Base-by-base conservation (phyloP, 2,329 filamentous ascomycete species). In the Penicillium sp. region DNA sequence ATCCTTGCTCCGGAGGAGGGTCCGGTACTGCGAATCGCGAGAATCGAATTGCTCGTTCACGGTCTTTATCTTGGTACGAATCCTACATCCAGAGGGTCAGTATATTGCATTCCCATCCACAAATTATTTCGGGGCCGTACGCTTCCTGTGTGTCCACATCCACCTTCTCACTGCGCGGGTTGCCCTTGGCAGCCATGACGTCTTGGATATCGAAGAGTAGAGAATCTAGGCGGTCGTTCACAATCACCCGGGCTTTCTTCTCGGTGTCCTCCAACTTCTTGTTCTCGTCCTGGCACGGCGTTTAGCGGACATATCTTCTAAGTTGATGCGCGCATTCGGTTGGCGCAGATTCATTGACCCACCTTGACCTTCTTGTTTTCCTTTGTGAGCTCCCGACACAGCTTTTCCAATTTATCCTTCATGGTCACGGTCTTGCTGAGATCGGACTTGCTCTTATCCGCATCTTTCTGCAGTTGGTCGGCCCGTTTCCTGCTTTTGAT, bases 281-380 rank as follows among this genome's bases (percentile, higher is more conserved):
- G 74, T 97, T 96, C 74, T 99, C 94, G 76, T 92, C 90, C 88
- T 91, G 71, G 50, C 59, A 54, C 50, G 32, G 24, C 49, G 53
- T 44, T 48, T 47, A 51, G 40, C 43, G 29, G 38, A 55, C 47
- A 42, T 43, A 11, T 31, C 38, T 45, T 48, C 52, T 50, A 40
- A 18, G 13, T 49, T 39, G 6, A 43, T 34, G 22, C 47, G 47
- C 34, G 36, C 45, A 45, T 16, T 27, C 24, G 18, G 39, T 24
- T 27, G 43, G 16, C 32, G 36, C 34, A 47, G 31, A 31, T 5
- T 44, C 29, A 47, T 47, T 42, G 51, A 71, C 78, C 64, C 75
- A 94, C 91, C 88, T 97, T 97, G 62, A 99, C 86, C 77, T 96
- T 95, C 76, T 97, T 97, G 74, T 99, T 99, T 70, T 99, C 94